phyloP scores from a whole-genome alignment of 768 basidiomycete species.

The Hygrophoropsis aurantiaca region DNA sequence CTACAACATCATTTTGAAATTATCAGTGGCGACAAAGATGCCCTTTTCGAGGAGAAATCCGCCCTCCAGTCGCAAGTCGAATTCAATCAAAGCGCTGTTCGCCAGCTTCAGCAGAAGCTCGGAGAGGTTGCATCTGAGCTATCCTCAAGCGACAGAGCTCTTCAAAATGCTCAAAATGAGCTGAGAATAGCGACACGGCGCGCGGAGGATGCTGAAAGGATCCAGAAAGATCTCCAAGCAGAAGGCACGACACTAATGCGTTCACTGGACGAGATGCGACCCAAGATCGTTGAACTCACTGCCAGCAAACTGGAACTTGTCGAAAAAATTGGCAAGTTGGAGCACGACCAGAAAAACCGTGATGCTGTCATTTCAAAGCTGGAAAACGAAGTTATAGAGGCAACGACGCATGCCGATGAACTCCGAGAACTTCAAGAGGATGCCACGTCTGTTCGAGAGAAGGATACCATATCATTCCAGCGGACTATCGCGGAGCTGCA shows the following conservation, averaged over 20 bases:
- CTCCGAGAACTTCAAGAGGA: constrained; percentile 45
- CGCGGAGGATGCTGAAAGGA: constrained; percentile 72
- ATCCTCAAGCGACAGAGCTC: constrained; percentile 49
- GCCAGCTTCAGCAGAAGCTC: constrained; percentile 61
- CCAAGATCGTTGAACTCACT: constrained; percentile 82
- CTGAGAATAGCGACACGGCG: constrained; percentile 62
- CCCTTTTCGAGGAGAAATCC: constrained; percentile 48
- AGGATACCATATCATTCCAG: constrained; percentile 48
- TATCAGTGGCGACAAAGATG: constrained; percentile 45
- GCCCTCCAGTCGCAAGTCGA: constrained; percentile 48
- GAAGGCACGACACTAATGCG: constrained; percentile 80
- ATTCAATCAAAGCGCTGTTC: constrained; percentile 44
- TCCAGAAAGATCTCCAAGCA: constrained; percentile 67
- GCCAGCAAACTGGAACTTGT: constrained; percentile 66
- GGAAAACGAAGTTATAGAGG: constrained; percentile 57
- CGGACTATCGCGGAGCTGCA: constrained; percentile 59
- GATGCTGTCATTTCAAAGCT: constrained; percentile 62
- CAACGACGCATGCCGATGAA: constrained; percentile 49
- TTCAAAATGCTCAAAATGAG: constrained; percentile 65
- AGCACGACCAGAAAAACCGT: constrained; percentile 51
- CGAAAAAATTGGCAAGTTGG: constrained; percentile 60
- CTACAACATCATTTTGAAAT: constrained; percentile 44
- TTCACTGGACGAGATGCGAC: constrained; percentile 82
- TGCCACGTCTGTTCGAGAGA: constrained; percentile 47
- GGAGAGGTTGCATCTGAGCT: constrained; percentile 54